Percentiles rank a stretch among this genome's conserved stretches.
Conservation (phyloP, 2,329 filamentous ascomycete species). For the Aspergillus sp. region DNA sequence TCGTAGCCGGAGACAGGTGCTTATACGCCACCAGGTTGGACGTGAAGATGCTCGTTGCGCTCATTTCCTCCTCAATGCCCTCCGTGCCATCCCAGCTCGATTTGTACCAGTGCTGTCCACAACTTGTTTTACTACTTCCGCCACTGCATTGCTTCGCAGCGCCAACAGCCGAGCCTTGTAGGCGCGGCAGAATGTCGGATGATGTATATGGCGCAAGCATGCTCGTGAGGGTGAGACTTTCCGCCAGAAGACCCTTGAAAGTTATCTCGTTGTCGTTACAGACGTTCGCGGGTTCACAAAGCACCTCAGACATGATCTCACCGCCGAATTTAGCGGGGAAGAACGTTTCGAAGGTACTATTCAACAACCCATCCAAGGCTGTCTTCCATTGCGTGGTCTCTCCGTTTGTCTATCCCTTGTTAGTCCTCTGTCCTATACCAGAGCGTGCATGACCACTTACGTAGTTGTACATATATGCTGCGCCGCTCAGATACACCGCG, state of each 20-base stretch:
- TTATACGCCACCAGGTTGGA: slow-evolving; percentile 9
- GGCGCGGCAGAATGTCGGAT: slow-evolving; percentile 49
- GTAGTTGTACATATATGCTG: slow-evolving; percentile 56
- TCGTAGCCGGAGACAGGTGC: background rate
- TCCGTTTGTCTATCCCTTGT: slow-evolving; percentile 30
- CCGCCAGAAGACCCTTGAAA: slow-evolving; percentile 64
- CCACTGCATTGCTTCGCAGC: slow-evolving; percentile 55
- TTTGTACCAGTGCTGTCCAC: slow-evolving; percentile 39
- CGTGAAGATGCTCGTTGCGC: slow-evolving; percentile 20
- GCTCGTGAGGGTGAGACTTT: slow-evolving; percentile 57
- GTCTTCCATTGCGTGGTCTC: slow-evolving; percentile 51
- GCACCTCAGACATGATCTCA: slow-evolving; percentile 57
- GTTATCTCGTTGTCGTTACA: slow-evolving; percentile 62
- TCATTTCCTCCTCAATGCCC: slow-evolving; percentile 35
- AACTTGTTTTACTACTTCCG: slow-evolving; percentile 38
- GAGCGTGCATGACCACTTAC: slow-evolving; percentile 27
- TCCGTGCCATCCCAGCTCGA: slow-evolving; percentile 29
- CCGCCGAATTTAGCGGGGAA: slow-evolving; percentile 37
- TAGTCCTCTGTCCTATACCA: background rate
- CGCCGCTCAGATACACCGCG: slow-evolving; percentile 54
- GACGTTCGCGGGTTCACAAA: slow-evolving; percentile 54
- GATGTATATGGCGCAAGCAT: slow-evolving; percentile 59
- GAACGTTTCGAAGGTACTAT: slow-evolving; percentile 55
- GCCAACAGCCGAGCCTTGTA: slow-evolving; percentile 53
- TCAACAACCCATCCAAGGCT: slow-evolving; percentile 55